Base-by-base conservation (phyloP, 2,329 filamentous ascomycete species). In the Endoconidiophora laricicola region DNA sequence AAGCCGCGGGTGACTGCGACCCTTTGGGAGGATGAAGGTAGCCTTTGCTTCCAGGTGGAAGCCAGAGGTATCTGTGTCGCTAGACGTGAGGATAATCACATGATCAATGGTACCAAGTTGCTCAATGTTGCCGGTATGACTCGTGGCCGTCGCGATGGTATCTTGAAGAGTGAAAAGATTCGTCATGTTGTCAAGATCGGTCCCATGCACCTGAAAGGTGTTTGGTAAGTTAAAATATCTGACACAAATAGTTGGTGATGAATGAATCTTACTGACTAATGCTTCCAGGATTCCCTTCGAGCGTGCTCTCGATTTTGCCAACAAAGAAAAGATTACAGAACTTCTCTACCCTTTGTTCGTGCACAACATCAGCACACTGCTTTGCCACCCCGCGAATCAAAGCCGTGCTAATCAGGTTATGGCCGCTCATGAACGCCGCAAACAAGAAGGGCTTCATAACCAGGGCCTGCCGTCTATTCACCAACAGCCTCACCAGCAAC, bases 291-390 rank as follows among this genome's bases (percentile, higher is more conserved):
- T 98, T 60, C 91, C 91, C 2, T 96, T 94, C 59, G 91, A 96
- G 58, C 82, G 91, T 57, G 91, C 91, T n/a, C 70, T 98, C 49
- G 91, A 96, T 60, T 96, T 98, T 63, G 91, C 91, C 56, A 98
- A 98, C 70, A 96, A 95, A 73, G 91, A 98, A 66, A 96, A 96
- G 69, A 98, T 96, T 56, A 96, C 91, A 0, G 90, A 96, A 66
- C 70, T 88, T 44, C 69, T 96, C 49, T 98, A 96, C 64, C 91
- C 91, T 48, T 72, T 98, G 45, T 98, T 98, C 63, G 91, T 96
- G 38, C 88, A 96, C 66, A 94, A 96, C 66, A 96, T 96, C 62
- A 86, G 86, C 54, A 83, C 86, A 52, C 72, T 96, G 56, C 75
- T 96, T 46, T 96, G 95, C 65, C 90, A 96, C 63, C 90, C 91